These are phyloP conservation scores for Penicillium brevicompactum DNA, from an alignment of 2,329 filamentous ascomycete species.

Conservation along the genomic window DNA sequence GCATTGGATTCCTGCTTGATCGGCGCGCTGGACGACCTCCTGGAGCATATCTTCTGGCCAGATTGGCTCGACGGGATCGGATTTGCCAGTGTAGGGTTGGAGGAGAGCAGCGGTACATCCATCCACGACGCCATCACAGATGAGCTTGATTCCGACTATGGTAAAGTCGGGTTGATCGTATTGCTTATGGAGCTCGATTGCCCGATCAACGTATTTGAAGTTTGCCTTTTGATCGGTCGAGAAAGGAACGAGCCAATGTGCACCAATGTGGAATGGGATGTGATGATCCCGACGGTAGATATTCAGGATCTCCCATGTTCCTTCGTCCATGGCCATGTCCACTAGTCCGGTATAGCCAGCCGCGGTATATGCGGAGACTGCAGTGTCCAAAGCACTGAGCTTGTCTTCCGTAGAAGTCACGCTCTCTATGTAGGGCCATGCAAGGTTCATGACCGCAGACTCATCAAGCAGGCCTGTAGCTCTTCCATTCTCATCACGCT, in stretches of 20 bases:
- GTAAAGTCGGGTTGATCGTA: constrained; percentile 48
- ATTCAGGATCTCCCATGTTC: constrained; percentile 49
- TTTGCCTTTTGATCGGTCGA: constrained; percentile 42
- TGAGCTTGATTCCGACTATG: constrained; percentile 53
- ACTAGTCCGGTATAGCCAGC: constrained; percentile 53
- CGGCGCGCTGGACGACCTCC: constrained; percentile 48
- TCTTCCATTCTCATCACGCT: constrained; percentile 47
- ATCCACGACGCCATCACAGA: constrained; percentile 55
- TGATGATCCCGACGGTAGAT: constrained; percentile 39
- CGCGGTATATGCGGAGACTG: constrained; percentile 46
- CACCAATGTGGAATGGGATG: constrained; percentile 49
- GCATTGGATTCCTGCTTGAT: constrained; percentile 49
- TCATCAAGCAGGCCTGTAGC: constrained; percentile 51
- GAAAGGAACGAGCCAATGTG: constrained; percentile 53
- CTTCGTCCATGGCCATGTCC: constrained; percentile 57
- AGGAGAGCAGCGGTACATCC: constrained; percentile 53
- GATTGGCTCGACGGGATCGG: constrained; percentile 47
- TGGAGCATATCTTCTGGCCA: constrained; percentile 48
- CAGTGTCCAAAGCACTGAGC: constrained; percentile 41
- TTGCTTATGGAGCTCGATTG: constrained; percentile 44
- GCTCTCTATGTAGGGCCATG: constrained; percentile 51
- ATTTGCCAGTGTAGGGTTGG: constrained; percentile 49
- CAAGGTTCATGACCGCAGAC: constrained; percentile 47
- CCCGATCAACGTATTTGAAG: constrained; percentile 48
- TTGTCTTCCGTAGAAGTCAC: constrained; percentile 48